Conservation (phyloP, 108 stramenopile genomes). For the Nannochloropsis gaditana region DNA sequence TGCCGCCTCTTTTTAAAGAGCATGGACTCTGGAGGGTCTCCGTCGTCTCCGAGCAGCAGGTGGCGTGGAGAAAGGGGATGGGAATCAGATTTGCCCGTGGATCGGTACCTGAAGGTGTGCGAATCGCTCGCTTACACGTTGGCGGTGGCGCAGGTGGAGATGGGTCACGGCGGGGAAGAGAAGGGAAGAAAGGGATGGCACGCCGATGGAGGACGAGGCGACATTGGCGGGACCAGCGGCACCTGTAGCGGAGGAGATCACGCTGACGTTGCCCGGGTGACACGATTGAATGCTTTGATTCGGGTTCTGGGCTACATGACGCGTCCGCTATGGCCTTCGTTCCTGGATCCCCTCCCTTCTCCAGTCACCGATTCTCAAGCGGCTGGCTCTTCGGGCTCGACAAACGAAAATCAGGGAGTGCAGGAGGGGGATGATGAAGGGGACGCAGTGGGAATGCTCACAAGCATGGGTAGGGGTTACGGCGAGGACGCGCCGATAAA, state of each 20-base stretch:
- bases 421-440: background rate
- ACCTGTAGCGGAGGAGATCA: background rate
- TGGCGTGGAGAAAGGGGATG: background rate
- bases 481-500: background rate
- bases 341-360: background rate
- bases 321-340: background rate
- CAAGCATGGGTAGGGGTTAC: background rate
- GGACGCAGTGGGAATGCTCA: no score
- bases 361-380: background rate
- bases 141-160: background rate
- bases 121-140: background rate
- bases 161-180: background rate
- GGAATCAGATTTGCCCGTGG: background rate
- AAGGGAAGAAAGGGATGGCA: background rate
- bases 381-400: background rate
- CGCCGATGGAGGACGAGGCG: background rate
- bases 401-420: background rate
- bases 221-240: background rate
- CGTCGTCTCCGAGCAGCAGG: background rate
- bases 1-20: background rate
- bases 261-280: background rate
- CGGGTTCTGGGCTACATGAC: background rate
- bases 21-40: background rate
- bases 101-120: background rate
- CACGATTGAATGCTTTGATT: background rate